Evolutionary conservation across 352 stramenopile species (phyloP), one percentile per base, ranked within the genome.

Genomic region (Blastocystis sp.): DNA sequence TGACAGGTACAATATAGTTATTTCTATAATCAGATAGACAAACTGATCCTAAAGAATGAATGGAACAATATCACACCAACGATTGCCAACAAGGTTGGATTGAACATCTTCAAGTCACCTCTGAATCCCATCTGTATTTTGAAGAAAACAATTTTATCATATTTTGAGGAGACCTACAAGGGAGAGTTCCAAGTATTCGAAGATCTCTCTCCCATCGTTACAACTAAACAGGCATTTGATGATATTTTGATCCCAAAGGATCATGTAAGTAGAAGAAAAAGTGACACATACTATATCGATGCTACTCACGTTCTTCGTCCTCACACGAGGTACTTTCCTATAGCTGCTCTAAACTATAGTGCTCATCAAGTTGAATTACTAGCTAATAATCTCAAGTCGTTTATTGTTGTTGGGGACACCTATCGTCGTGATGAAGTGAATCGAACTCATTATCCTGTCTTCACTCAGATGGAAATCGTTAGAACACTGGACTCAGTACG

Each of bases 341-440:
- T 15, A 15, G 5, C 57, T 35, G 24, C 57, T 33, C 3, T 76
- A 33, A 57, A 95, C 22, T 76, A 15, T 76, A 76, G 92, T 56
- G 96, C 96, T 2, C 96, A 98, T 91, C 96, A 99, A 91, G 93
- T 95, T 13, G 90, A 95, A 7, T 94, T 95, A 24, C 92, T 98
- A 90, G 93, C 95, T 79, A 90, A 95, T 54, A 94, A 95, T 1
- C 90, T 93, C 87, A 94, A 95, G 81, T 92, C 93, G 79, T 98
- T 98, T 90, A 90, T 98, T 6, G 93, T 97, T 58, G 94, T 94
- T 0, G 96, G 95, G 19, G 96, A 98, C 91, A 95, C 98, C 15
- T 99, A 99, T 92, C 95, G 97, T 69, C 93, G 97, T 17, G 97
- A 99, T 92, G 96, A 99, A 92, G 98, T 99, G 90, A 97, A 99